Percentiles rank a stretch among this genome's conserved stretches.
Conservation (phyloP, 1,139 yeast species). For the Magnusiomyces sp. region DNA sequence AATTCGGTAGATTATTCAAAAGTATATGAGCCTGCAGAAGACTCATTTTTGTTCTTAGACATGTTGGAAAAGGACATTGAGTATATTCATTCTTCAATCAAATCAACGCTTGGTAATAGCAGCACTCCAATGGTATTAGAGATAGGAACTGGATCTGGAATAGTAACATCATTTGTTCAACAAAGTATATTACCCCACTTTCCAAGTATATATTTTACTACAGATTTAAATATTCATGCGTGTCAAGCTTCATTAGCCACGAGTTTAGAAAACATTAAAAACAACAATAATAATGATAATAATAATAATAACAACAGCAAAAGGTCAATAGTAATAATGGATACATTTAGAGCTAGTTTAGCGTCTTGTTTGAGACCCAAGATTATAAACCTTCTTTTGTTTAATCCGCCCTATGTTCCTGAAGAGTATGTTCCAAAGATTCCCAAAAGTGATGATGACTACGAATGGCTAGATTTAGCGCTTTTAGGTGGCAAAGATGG, state of each 20-base stretch:
- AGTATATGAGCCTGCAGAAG: slow-evolving; percentile 93
- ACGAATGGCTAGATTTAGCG: slow-evolving; percentile 77
- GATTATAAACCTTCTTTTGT: slow-evolving; percentile 60
- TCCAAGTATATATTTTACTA: slow-evolving; percentile 46
- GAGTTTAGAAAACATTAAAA: slow-evolving; percentile 41
- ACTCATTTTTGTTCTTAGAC: slow-evolving; percentile 74
- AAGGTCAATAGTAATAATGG: slow-evolving; percentile 39
- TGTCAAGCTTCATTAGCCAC: slow-evolving; percentile 50
- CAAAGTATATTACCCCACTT: slow-evolving; percentile 38
- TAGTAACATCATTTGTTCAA: slow-evolving; percentile 67
- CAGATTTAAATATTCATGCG: slow-evolving; percentile 78
- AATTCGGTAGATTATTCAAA: slow-evolving; percentile 39
- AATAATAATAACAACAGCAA: no score
- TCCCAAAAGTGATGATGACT: slow-evolving; percentile 36
- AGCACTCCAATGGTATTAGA: slow-evolving; percentile 58
- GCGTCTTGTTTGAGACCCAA: slow-evolving; percentile 41
- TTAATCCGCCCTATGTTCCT: slow-evolving; percentile 96
- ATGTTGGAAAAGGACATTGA: slow-evolving; percentile 53
- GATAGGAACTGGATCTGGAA: slow-evolving; percentile 87
- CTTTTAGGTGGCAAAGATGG: slow-evolving; percentile 84
- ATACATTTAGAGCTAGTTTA: slow-evolving; percentile 50
- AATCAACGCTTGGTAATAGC: not conserved
- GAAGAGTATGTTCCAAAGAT: slow-evolving; percentile 47
- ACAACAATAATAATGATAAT: no score
- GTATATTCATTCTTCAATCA: slow-evolving; percentile 12